Conservation (phyloP, 2,329 filamentous ascomycete species). For the Fusarium abutilonis region DNA sequence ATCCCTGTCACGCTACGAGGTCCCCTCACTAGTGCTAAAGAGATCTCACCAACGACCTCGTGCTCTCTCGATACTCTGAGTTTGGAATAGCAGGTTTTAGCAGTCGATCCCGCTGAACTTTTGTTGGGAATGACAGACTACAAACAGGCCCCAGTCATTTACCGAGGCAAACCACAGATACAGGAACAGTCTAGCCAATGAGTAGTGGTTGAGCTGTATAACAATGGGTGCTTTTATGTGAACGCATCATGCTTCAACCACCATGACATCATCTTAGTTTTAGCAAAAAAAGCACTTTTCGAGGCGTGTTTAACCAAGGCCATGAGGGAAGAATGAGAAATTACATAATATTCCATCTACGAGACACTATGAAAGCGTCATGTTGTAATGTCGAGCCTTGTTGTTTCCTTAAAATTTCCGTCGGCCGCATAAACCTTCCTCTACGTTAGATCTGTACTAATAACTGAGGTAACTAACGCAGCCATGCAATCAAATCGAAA, state of each 20-base stretch:
- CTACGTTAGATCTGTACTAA: background rate
- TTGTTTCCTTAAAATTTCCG: background rate
- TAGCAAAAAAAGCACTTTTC: background rate
- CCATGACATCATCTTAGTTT: constrained; percentile 9
- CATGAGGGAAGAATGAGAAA: rapidly evolving
- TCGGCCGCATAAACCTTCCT: background rate
- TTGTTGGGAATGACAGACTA: too few species aligned
- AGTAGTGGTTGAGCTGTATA: background rate
- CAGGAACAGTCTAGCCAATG: background rate
- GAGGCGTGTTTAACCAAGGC: background rate
- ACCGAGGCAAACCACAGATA: background rate
- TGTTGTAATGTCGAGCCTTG: background rate
- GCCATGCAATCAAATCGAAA: background rate
- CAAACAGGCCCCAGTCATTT: background rate
- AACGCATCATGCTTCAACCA: constrained; percentile 10
- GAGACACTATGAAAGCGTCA: too few species aligned
- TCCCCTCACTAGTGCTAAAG: too few species aligned
- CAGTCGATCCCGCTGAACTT: too few species aligned
- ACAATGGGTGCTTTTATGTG: background rate
- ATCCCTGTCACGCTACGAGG: too few species aligned
- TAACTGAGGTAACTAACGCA: background rate
- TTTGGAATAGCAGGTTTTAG: too few species aligned
- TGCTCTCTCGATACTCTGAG: too few species aligned
- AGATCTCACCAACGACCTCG: too few species aligned
- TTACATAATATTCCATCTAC: background rate